Conservation (phyloP, 75 land plant genomes). For the Azolla pinnata region DNA sequence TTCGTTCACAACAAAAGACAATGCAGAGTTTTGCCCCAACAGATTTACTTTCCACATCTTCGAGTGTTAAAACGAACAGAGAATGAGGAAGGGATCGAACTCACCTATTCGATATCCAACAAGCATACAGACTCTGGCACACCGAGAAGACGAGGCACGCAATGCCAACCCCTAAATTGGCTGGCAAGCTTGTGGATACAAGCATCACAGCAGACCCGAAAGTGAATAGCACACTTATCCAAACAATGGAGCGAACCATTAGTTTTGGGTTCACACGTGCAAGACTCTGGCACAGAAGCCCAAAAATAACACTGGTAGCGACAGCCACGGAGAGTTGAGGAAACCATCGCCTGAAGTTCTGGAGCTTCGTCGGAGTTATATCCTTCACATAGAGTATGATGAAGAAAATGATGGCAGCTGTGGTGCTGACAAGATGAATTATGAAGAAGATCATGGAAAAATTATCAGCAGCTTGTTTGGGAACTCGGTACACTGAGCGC, state of each 20-base stretch:
- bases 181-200: slow-evolving; percentile 17
- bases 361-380: background rate
- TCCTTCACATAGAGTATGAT: background rate
- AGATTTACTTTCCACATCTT: no score
- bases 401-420: slow-evolving; percentile 9
- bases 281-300: slow-evolving; percentile 29
- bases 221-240: slow-evolving; percentile 27
- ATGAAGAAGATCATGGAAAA: no score
- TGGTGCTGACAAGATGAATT: slow-evolving; percentile 10
- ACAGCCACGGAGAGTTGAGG: slow-evolving; percentile 64
- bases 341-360: slow-evolving; percentile 33
- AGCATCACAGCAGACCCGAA: slow-evolving; percentile 22
- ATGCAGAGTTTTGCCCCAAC: no score
- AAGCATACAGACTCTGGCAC: slow-evolving; percentile 31
- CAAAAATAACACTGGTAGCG: slow-evolving; percentile 23
- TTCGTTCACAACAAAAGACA: no score
- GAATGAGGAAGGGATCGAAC: slow-evolving; percentile 25
- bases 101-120: slow-evolving; percentile 31
- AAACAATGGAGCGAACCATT: slow-evolving; percentile 26
- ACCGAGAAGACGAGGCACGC: slow-evolving; percentile 20
- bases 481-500: no score
- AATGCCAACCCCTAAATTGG: slow-evolving; percentile 15
- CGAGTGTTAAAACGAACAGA: no score
- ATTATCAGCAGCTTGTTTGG: no score
- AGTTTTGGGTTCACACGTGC: slow-evolving; percentile 16